Evolutionary conservation across 179 eudicot genomes (phyloP).

Genomic region (Silene coronaria): DNA sequence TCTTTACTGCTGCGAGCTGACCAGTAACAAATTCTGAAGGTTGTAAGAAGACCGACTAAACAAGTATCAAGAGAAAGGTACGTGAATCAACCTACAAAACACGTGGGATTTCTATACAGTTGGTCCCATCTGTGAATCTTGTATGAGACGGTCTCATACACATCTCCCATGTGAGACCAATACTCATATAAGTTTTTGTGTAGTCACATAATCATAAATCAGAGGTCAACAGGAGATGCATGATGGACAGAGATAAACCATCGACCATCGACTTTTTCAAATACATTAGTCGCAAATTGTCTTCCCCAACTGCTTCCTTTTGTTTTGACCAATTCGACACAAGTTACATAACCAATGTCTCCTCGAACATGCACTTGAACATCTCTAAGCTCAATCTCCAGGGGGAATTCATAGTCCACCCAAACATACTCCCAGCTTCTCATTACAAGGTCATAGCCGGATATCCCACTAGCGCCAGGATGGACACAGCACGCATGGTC

Average conservation of each 20-base stretch:
- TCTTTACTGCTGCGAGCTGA: too few relatives aligned
- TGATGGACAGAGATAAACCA: conserved; percentile 77
- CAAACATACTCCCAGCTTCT: conserved; percentile 98
- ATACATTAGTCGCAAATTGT: conserved; percentile 89
- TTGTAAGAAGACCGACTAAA: too few relatives aligned
- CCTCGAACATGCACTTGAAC: conserved; percentile 76
- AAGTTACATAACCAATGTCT: conserved; percentile 71
- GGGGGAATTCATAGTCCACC: conserved; percentile 83
- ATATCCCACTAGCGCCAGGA: conserved; percentile 90
- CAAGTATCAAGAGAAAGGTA: not conserved
- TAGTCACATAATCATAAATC: conserved; percentile 5
- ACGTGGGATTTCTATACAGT: not conserved
- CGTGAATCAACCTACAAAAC: not conserved
- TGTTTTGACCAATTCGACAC: conserved; percentile 75
- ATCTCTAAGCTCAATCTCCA: conserved; percentile 77
- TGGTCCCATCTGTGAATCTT: not conserved
- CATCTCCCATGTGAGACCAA: not conserved
- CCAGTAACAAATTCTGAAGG: not conserved
- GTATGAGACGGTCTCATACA: not conserved
- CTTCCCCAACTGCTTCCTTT: conserved; percentile 88
- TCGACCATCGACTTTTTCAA: conserved; percentile 67
- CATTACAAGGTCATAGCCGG: conserved; percentile 85
- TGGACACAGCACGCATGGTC: conserved; percentile 82
- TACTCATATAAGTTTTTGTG: not conserved
- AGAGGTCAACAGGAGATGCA: conserved; percentile 62